Conservation (phyloP, 371 early-diverging fungal genomes). For the Mortierella sp. region DNA sequence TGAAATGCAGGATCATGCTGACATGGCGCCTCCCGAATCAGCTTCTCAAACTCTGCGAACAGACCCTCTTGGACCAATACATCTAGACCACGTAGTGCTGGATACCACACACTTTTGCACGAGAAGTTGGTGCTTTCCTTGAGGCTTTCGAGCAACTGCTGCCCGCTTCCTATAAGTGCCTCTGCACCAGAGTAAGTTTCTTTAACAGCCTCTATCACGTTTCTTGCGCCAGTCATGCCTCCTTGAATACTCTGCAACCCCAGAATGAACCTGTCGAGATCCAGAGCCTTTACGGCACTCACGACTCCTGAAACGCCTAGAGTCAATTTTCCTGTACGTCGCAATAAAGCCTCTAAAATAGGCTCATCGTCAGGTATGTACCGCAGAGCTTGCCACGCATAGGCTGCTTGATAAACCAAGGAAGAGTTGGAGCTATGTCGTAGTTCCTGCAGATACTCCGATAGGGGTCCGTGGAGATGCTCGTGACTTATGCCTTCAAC, state of each 20-base stretch:
- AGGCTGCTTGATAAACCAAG: slow-evolving; percentile 9
- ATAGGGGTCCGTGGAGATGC: slow-evolving; percentile 8
- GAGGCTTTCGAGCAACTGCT: neutral
- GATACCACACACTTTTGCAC: too few species aligned
- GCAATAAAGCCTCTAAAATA: too few species aligned
- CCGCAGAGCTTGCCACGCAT: slow-evolving; percentile 12
- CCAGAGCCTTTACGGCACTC: slow-evolving; percentile 13
- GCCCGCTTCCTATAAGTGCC: too few species aligned
- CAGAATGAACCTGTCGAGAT: neutral
- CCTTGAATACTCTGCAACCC: slow-evolving; percentile 6
- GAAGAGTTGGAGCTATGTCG: slow-evolving; percentile 8
- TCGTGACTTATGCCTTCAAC: slow-evolving; percentile 12
- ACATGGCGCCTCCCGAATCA: too few species aligned
- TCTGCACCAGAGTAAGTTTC: neutral
- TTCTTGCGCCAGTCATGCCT: neutral
- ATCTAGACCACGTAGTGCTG: neutral
- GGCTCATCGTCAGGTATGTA: too few species aligned
- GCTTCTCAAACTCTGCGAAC: slow-evolving; percentile 1
- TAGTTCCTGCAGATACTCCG: neutral
- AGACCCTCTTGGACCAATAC: slow-evolving; percentile 6
- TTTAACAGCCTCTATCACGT: neutral
- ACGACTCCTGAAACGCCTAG: slow-evolving; percentile 1
- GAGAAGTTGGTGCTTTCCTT: slow-evolving; percentile 4
- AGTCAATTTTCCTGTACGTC: too few species aligned
- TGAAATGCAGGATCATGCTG: too few species aligned